Base-by-base conservation (phyloP, 768 basidiomycete genomes). In the Leccinum fibrillosum region DNA sequence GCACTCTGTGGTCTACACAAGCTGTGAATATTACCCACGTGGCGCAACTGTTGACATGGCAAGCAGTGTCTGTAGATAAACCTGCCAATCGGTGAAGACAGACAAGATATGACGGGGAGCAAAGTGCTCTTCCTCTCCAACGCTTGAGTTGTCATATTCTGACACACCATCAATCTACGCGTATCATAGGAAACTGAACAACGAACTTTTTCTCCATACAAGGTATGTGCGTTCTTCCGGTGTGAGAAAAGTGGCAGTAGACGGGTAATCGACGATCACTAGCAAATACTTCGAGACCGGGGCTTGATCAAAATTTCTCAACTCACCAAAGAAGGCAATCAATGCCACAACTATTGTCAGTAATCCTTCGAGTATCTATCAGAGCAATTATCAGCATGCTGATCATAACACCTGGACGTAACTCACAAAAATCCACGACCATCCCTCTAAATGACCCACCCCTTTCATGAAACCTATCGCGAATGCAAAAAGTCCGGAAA, bases 341-440 rank as follows among this genome's bases (percentile, higher is more conserved):
- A 83, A 28, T 0, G 81, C 87, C 13, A 86, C 82, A 0, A 77
- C 62, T 3, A 88, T 77, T 1, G 88, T 90, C 7, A 77, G 71
- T 23, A 84, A 73, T 6, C 89, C 89, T 42, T 68, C 66, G 0
- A 68, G 28, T 19, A 67, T 59, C 66, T 67, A 21, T 35, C 12
- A 8, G n/a, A 19, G 39, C 8, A 12, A 2, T 6, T 4, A 19
- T 52, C 23, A 50, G 35, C 17, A 45, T 25, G 2, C 48, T 9
- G 1, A 34, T 25, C n/a, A 34, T n/a, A 7, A 39, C 2, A 6
- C 3, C 23, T 2, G 17, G n/a, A n/a, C 34, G 4, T 1, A 8
- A 68, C 80, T 44, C 61, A 85, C 83, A 56, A 87, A 88, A 52
- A 87, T 86, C 86, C 86, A 87, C 0, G 81, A 82, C 86, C 86